Conservation (phyloP, 2,329 filamentous ascomycete species). For the Colletotrichum horii region DNA sequence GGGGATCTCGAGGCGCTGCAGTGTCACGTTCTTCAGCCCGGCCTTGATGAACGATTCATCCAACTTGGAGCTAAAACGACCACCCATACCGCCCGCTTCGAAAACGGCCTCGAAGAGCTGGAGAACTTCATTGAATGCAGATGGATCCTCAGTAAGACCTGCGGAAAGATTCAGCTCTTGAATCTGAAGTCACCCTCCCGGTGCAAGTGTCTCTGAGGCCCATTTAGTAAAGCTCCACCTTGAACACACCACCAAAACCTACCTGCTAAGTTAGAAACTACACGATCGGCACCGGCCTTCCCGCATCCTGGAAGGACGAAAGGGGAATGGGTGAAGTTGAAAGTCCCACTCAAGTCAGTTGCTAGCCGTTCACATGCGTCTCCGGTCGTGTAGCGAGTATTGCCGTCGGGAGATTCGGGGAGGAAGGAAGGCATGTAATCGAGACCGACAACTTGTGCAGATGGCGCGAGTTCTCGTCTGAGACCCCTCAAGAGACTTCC, state of each 20-base stretch:
- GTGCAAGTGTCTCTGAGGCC: background rate
- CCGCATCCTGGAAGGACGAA: background rate
- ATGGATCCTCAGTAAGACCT: background rate
- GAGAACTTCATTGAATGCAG: background rate
- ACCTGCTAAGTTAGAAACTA: background rate
- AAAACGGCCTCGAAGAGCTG: background rate
- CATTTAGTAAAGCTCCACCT: accelerated
- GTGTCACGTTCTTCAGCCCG: background rate
- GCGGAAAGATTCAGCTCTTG: background rate
- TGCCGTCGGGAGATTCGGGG: background rate
- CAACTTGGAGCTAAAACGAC: background rate
- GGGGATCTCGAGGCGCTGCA: background rate
- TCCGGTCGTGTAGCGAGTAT: background rate
- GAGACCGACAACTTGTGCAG: background rate
- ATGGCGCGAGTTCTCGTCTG: background rate
- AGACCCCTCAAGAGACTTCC: background rate
- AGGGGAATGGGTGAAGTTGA: background rate
- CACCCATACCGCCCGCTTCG: background rate
- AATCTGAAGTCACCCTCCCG: background rate
- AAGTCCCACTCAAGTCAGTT: background rate
- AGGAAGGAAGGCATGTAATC: background rate
- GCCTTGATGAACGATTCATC: background rate
- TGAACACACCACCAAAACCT: background rate
- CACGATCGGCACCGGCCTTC: background rate
- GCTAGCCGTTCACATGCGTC: background rate